Evolutionary conservation across 192 early-diverging fungal species (phyloP).

Genomic region (Coemansia sp.): DNA sequence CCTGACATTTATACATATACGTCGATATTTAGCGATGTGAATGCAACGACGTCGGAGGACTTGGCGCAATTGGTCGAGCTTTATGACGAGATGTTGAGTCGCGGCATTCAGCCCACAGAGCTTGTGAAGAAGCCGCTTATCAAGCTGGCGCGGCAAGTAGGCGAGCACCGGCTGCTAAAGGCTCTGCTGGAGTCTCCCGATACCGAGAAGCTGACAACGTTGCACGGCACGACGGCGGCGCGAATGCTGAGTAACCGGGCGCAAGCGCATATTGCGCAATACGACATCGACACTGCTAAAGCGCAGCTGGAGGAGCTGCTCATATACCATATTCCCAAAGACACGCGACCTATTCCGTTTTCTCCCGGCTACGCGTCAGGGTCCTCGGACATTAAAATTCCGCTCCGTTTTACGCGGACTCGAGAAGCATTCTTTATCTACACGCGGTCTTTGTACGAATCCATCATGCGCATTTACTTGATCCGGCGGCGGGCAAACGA

Average conservation of each 20-base stretch:
- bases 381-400: slow-evolving; percentile 14
- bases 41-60: slow-evolving; percentile 11
- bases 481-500: slow-evolving; percentile 15
- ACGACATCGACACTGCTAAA: slow-evolving; percentile 7
- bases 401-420: slow-evolving; percentile 21
- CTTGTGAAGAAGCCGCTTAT: slow-evolving; percentile 37
- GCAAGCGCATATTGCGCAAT: slow-evolving; percentile 29
- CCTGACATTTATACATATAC: slow-evolving; percentile 37
- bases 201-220: not conserved
- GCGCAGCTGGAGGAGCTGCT: slow-evolving; percentile 32
- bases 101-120: slow-evolving; percentile 23
- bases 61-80: slow-evolving; percentile 18
- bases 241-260: slow-evolving; percentile 26
- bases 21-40: slow-evolving; percentile 38
- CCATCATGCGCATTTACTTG: slow-evolving; percentile 32
- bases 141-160: slow-evolving; percentile 9
- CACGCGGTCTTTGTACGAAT: slow-evolving; percentile 46
- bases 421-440: slow-evolving; percentile 45
- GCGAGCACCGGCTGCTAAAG: slow-evolving; percentile 22
- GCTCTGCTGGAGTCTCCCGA: slow-evolving; percentile 20
- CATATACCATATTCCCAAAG: slow-evolving; percentile 31
- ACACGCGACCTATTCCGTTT: slow-evolving; percentile 25
- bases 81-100: slow-evolving; percentile 46
- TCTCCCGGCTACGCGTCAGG: not conserved
- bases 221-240: slow-evolving; percentile 16